phyloP scores from a whole-genome alignment of 2,329 filamentous ascomycete species.

The Pseudogymnoascus sp. region DNA sequence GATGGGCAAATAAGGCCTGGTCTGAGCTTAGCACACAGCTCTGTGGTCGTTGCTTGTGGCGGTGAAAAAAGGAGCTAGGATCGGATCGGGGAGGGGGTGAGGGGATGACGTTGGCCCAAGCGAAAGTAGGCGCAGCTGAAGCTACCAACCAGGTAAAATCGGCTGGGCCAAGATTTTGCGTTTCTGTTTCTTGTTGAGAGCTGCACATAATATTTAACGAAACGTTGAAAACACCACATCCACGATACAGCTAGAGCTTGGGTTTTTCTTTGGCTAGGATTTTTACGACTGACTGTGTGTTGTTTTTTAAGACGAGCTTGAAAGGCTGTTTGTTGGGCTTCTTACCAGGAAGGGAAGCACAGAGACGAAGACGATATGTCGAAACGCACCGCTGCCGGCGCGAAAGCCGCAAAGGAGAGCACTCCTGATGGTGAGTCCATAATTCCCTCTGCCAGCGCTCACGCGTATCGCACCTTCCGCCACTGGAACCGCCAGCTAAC shows the following conservation, averaged over 20 bases:
- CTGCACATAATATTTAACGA: neutral
- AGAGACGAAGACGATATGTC: neutral
- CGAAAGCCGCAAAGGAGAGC: neutral
- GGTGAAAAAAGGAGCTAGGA: neutral
- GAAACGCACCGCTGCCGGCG: conserved; percentile 3
- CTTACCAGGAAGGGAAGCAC: neutral
- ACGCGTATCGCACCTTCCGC: neutral
- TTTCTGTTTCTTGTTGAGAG: neutral
- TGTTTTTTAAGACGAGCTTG: neutral
- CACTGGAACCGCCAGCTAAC: neutral
- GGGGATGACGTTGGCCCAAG: neutral
- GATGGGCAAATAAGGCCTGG: neutral
- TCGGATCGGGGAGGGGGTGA: neutral
- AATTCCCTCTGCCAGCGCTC: too few species aligned
- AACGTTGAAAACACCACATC: neutral
- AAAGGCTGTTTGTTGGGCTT: neutral
- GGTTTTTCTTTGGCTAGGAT: neutral
- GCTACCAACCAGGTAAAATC: neutral
- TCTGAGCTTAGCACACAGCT: neutral
- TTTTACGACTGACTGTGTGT: neutral
- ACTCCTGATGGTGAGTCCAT: neutral
- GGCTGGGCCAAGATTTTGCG: neutral
- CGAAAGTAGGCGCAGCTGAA: neutral
- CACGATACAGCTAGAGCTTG: neutral
- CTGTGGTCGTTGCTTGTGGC: neutral